phyloP scores from a whole-genome alignment of 805 yeast species.

The Teunomyces funiuensis region DNA sequence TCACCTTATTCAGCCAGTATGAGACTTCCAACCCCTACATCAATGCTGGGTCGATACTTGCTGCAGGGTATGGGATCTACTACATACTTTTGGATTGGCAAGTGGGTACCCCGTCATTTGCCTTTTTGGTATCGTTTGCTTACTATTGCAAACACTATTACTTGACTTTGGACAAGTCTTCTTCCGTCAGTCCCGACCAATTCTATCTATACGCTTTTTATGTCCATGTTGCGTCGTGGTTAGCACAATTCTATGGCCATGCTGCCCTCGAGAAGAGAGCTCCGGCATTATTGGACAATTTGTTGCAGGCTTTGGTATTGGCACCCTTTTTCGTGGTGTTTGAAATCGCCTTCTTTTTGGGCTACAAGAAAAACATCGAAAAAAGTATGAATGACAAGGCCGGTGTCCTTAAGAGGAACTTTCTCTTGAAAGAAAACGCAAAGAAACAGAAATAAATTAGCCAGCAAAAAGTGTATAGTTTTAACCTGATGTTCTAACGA shows the following conservation, averaged over 20 bases:
- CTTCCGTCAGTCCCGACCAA: constrained; percentile 14
- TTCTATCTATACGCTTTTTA: constrained; percentile 29
- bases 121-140: constrained; percentile 23
- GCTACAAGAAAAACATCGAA: constrained; percentile 54
- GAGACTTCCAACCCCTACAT: constrained; percentile 22
- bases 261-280: constrained; percentile 75
- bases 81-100: constrained; percentile 57
- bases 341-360: constrained; percentile 71
- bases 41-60: constrained; percentile 49
- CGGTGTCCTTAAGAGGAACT: constrained; percentile 38
- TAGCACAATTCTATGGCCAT: constrained; percentile 85
- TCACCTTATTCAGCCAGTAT: constrained; percentile 29
- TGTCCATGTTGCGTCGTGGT: constrained; percentile 64
- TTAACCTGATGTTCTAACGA: too few relatives aligned
- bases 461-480: neutral
- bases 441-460: constrained; percentile 6
- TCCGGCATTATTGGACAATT: constrained; percentile 84
- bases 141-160: constrained; percentile 22
- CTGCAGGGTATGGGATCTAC: constrained; percentile 52
- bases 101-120: constrained; percentile 33
- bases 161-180: constrained; percentile 17
- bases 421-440: constrained; percentile 13
- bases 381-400: constrained; percentile 49
- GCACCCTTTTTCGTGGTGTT: constrained; percentile 90
- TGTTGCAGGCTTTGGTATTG: constrained; percentile 79